These are phyloP conservation scores for Halophytophthora batemanensis DNA, from an alignment of 352 stramenopile genomes.

Conservation along the genomic window DNA sequence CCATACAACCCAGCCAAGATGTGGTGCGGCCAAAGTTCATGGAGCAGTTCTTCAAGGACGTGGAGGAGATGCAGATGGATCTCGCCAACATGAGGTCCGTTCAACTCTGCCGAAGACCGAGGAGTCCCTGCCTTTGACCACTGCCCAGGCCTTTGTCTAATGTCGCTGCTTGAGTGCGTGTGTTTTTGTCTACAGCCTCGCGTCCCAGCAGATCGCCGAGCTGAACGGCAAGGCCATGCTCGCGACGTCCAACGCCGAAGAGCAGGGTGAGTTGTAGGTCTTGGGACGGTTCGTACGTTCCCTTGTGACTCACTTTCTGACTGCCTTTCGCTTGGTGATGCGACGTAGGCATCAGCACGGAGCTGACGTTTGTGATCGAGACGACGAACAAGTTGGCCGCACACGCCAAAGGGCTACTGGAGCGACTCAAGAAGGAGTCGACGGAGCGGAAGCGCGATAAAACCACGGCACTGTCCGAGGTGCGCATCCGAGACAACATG, in stretches of 20 bases:
- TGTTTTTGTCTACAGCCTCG: slow-evolving; percentile 37
- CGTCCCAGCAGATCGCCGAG: slow-evolving; percentile 89
- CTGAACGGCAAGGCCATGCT: slow-evolving; percentile 93
- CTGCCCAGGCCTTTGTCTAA: too few species aligned
- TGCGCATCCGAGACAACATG: slow-evolving; percentile 96
- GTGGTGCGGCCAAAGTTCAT: slow-evolving; percentile 88
- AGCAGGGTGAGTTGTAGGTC: slow-evolving; percentile 71
- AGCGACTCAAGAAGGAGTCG: slow-evolving; percentile 95
- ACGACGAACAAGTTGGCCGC: slow-evolving; percentile 91
- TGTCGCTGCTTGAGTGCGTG: too few species aligned
- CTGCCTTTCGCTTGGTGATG: too few species aligned
- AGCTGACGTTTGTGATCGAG: slow-evolving; percentile 91
- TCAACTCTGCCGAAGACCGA: background rate
- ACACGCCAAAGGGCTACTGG: slow-evolving; percentile 83
- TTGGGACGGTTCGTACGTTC: too few species aligned
- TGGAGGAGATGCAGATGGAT: slow-evolving; percentile 93
- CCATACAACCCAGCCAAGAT: slow-evolving; percentile 21
- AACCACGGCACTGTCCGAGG: slow-evolving; percentile 63
- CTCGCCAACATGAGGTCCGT: slow-evolving; percentile 88
- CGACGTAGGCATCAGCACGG: slow-evolving; percentile 89
- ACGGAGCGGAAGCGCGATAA: slow-evolving; percentile 91
- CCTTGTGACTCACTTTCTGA: too few species aligned
- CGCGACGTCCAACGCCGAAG: slow-evolving; percentile 91
- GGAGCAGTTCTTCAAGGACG: slow-evolving; percentile 95
- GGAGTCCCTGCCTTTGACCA: too few species aligned